Percentiles rank a stretch among this genome's conserved stretches.
Conservation (phyloP, 2,329 filamentous ascomycete genomes). For the Claviceps sp. region DNA sequence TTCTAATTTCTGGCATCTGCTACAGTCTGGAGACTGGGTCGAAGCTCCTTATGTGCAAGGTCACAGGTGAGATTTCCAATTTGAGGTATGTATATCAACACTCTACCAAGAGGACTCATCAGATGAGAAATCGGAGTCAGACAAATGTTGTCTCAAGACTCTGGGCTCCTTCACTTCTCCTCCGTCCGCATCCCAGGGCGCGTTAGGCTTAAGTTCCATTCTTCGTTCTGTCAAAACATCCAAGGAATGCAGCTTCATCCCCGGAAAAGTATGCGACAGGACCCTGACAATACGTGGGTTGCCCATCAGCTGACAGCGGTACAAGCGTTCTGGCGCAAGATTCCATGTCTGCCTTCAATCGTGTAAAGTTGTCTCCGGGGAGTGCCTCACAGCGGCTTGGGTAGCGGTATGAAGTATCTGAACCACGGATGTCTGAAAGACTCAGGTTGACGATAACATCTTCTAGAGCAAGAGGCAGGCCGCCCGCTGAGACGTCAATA, state of each 20-base stretch:
- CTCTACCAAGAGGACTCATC: no score
- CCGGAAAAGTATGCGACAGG: conserved; percentile 6
- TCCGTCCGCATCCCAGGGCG: background rate
- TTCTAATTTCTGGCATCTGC: no score
- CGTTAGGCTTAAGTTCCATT: conserved; percentile 2
- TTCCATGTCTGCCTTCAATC: conserved; percentile 6
- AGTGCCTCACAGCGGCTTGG: background rate
- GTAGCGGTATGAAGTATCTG: no score
- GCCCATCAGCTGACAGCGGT: background rate
- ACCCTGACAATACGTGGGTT: conserved; percentile 6
- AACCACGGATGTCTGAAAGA: no score
- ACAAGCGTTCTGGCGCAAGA: background rate
- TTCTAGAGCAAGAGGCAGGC: background rate
- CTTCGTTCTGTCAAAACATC: conserved; percentile 4
- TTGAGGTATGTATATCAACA: no score
- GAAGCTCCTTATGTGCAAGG: no score
- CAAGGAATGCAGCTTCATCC: conserved; percentile 3
- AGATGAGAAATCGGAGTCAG: background rate
- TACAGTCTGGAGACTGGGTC: no score
- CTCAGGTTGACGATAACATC: background rate
- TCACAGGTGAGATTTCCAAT: no score
- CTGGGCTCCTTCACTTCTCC: no score
- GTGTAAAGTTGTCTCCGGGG: background rate
- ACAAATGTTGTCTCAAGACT: background rate
- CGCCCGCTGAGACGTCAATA: conserved; percentile 1